Conservation (phyloP, 164 flowering plant genomes). For the Houttuynia cordata region DNA sequence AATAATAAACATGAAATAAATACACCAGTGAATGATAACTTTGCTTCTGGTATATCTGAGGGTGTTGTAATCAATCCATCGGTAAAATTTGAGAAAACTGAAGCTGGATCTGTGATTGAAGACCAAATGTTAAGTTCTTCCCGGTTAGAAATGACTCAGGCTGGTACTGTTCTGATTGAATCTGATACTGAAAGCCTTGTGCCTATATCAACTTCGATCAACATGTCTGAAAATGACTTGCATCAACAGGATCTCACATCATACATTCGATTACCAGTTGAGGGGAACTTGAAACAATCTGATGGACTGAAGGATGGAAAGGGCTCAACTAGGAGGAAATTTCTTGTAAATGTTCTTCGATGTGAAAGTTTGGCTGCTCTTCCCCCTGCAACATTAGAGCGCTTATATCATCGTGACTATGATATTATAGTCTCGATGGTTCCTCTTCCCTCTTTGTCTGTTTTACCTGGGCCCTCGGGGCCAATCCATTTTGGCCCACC, state of each 20-base stretch:
- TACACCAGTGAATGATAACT: background rate
- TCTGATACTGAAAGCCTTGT: constrained; percentile 13
- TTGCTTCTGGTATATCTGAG: background rate
- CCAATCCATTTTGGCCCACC: constrained; percentile 98
- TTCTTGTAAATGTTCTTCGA: constrained; percentile 85
- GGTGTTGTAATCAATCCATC: background rate
- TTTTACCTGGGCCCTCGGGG: constrained; percentile 83
- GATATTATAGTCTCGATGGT: constrained; percentile 84
- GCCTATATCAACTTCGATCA: constrained; percentile 14
- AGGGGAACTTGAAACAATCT: constrained; percentile 23
- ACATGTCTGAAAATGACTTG: constrained; percentile 18
- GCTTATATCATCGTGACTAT: constrained; percentile 84
- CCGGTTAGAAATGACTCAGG: too few relatives aligned
- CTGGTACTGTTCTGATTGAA: constrained; percentile 6
- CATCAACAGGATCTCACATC: constrained; percentile 6
- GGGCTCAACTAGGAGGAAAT: constrained; percentile 34
- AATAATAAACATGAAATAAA: background rate
- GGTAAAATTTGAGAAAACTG: background rate
- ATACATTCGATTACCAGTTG: constrained; percentile 19
- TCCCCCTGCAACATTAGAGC: constrained; percentile 68
- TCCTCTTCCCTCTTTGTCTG: constrained; percentile 85
- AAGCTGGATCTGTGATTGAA: too few relatives aligned
- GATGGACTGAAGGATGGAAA: constrained; percentile 28
- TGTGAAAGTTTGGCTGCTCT: constrained; percentile 98
- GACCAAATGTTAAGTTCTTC: too few relatives aligned